A percentile compares a stretch with the other conserved stretches of the same genome.
These are phyloP conservation scores for Berberis thunbergii DNA, from an alignment of 164 flowering plant species.

Conservation along the genomic window DNA sequence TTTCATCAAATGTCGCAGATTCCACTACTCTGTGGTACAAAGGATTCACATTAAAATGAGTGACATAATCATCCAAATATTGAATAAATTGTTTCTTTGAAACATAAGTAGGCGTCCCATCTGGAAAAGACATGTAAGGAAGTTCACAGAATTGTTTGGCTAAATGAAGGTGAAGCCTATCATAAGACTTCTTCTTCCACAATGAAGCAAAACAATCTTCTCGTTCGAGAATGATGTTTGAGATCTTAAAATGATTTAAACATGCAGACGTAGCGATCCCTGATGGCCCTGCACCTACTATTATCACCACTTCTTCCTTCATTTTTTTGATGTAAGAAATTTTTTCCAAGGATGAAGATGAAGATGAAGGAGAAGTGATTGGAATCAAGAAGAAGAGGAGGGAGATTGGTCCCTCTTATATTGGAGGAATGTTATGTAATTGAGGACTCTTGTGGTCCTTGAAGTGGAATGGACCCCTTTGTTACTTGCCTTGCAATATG, in stretches of 20 bases:
- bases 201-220: constrained; percentile 52
- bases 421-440: too few relatives aligned
- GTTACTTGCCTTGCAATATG: too few relatives aligned
- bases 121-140: constrained; percentile 37
- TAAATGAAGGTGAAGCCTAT: constrained; percentile 60
- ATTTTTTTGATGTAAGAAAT: neutral
- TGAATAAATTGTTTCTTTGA: constrained; percentile 27
- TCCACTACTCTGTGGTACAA: constrained; percentile 30
- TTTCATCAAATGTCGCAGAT: constrained; percentile 28
- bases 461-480: too few relatives aligned
- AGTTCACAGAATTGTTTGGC: constrained; percentile 43
- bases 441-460: too few relatives aligned
- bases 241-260: constrained; percentile 27
- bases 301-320: constrained; percentile 24
- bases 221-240: constrained; percentile 47
- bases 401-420: too few relatives aligned
- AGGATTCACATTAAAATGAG: constrained; percentile 37
- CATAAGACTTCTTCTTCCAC: constrained; percentile 48
- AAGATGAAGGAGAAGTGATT: too few relatives aligned
- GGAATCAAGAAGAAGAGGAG: too few relatives aligned
- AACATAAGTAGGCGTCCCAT: constrained; percentile 21
- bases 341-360: too few relatives aligned
- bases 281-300: constrained; percentile 63
- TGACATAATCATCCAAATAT: constrained; percentile 46
- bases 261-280: constrained; percentile 55